phyloP scores from a whole-genome alignment of 2,329 filamentous ascomycete species.

The Trichoderma sp. region DNA sequence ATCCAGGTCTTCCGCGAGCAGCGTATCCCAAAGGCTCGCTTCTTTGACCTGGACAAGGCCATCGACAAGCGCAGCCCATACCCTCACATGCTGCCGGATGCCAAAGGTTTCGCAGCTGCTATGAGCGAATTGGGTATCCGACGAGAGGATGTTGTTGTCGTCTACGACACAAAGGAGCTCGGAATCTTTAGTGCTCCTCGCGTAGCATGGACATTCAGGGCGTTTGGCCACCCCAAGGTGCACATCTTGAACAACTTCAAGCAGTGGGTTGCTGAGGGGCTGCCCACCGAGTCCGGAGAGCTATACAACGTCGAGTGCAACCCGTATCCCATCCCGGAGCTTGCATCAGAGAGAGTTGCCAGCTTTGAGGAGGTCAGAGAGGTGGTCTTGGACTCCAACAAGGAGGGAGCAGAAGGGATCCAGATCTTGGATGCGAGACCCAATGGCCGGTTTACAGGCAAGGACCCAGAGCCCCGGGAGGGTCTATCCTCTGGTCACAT shows the following conservation, averaged over 20 bases:
- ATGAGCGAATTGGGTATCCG: slow-evolving; percentile 88
- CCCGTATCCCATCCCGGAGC: slow-evolving; percentile 61
- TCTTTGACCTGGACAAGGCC: slow-evolving; percentile 93
- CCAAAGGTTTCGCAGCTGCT: slow-evolving; percentile 76
- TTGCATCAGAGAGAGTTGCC: slow-evolving; percentile 64
- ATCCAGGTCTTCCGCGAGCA: slow-evolving; percentile 75
- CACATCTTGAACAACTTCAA: slow-evolving; percentile 95
- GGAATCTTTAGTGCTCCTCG: slow-evolving; percentile 93
- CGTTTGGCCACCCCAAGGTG: slow-evolving; percentile 85
- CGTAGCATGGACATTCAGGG: slow-evolving; percentile 87
- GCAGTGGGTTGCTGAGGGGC: slow-evolving; percentile 82
- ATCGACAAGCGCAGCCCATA: slow-evolving; percentile 86
- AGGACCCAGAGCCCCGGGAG: slow-evolving; percentile 79
- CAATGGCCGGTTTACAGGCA: slow-evolving; percentile 74
- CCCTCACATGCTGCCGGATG: slow-evolving; percentile 90
- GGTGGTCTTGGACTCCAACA: slow-evolving; percentile 71
- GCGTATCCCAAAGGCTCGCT: slow-evolving; percentile 84
- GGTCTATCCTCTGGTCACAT: slow-evolving; percentile 89
- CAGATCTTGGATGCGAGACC: slow-evolving; percentile 89
- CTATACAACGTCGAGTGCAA: slow-evolving; percentile 65
- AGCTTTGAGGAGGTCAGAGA: slow-evolving; percentile 80
- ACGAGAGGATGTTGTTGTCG: slow-evolving; percentile 83
- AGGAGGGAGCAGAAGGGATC: slow-evolving; percentile 77
- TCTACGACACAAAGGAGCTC: slow-evolving; percentile 88
- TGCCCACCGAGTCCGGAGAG: slow-evolving; percentile 77